Evolutionary conservation across 2,329 filamentous ascomycete genomes (phyloP), one percentile per base, ranked within the genome.

Genomic region (Fusarium scirpi): DNA sequence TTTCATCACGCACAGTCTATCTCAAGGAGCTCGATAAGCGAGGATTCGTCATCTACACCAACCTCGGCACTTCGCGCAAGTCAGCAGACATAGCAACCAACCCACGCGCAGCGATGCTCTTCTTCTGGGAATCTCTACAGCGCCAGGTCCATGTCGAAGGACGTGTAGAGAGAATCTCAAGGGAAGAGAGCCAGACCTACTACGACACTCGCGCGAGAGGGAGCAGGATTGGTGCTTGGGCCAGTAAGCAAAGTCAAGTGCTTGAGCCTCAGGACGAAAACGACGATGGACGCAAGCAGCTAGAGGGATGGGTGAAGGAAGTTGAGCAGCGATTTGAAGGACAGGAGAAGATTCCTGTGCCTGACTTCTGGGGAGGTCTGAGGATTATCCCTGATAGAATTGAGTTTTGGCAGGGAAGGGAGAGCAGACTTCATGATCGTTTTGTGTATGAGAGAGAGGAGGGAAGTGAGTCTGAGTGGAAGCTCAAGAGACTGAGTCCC

Each of bases 381-480:
- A 89, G 95, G 74, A 87, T 99, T 65, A 86, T 94, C 69, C 95
- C 96, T 1, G 92, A 94, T 77, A 88, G 89, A 74, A 87, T 99
- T 51, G 96, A 99, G 86, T 99, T 99, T 79, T 99, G 96, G 90
- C 94, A 98, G 85, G 96, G 96, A 5, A 88, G 96, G 75, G 88
- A 93, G 78, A 97, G 91, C 82, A 87, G 96, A 64, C 82, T 99
- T 80, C 96, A 99, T 82, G 96, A 99, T 85, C 91, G 96, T 25
- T 98, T 99, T 79, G 87, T 90, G 67, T 98, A 98, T 82, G 89
- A 89, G 59, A 90, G 87, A 78, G 85, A 88, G 52, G 84, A 83
- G 55, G 83, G 82, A 52, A 78, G 75, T 13, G 82, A 74, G 18
- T 44, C 30, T 22, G 60, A 81, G 58, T 94, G 92, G 92, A 87